phyloP scores from a whole-genome alignment of 495 filamentous ascomycete genomes.

The Neurospora intermedia region DNA sequence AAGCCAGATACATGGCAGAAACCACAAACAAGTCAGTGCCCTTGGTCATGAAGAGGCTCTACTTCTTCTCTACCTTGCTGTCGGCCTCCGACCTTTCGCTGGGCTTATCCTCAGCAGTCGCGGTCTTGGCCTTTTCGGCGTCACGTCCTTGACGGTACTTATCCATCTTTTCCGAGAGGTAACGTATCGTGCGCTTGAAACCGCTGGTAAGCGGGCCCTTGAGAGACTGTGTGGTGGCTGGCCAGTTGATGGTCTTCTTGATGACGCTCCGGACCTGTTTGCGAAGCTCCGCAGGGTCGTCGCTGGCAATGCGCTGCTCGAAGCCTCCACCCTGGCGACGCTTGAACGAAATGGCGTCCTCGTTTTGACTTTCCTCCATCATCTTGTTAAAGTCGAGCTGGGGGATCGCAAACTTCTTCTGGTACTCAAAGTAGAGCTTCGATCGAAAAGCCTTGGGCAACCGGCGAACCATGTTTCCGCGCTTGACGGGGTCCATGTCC shows the following conservation, averaged over 20 bases:
- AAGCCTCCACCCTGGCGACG: constrained; percentile 71
- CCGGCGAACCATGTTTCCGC: constrained; percentile 92
- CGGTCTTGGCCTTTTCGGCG: constrained; percentile 8
- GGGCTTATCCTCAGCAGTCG: background rate
- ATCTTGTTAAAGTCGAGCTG: constrained; percentile 74
- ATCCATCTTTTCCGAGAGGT: constrained; percentile 71
- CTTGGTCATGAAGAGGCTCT: constrained; percentile 1
- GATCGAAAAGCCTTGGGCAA: constrained; percentile 79
- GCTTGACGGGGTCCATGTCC: constrained; percentile 81
- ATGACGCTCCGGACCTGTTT: constrained; percentile 62
- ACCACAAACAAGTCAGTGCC: background rate
- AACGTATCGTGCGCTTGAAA: constrained; percentile 53
- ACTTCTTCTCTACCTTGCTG: constrained; percentile 4
- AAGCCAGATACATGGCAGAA: background rate
- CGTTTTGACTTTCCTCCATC: constrained; percentile 62
- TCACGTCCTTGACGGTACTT: constrained; percentile 49
- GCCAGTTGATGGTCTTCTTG: constrained; percentile 81
- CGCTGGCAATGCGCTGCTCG: constrained; percentile 68
- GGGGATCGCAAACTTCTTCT: constrained; percentile 79
- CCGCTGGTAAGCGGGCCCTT: constrained; percentile 77
- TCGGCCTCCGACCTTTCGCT: background rate
- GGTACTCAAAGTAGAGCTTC: constrained; percentile 88
- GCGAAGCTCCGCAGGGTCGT: constrained; percentile 51
- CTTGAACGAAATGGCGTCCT: constrained; percentile 56
- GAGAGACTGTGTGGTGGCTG: constrained; percentile 69